These are phyloP conservation scores for Tulasnella calospora DNA, from an alignment of 768 basidiomycete genomes.

Conservation along the genomic window DNA sequence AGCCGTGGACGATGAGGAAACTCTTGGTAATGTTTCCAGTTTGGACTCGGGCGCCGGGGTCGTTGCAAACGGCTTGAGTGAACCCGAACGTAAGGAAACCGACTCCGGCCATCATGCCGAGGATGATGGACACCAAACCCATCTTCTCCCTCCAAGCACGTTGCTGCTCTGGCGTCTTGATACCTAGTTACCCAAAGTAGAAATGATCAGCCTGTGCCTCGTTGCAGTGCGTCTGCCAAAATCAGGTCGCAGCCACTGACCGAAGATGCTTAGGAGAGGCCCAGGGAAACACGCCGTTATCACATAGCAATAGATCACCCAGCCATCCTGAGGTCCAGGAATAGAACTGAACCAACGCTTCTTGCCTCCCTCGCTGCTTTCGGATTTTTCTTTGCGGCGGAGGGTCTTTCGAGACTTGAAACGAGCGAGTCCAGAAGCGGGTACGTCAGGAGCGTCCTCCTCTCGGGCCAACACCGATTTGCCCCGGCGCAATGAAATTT, in stretches of 20 bases:
- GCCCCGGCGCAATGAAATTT: slow-evolving; percentile 65
- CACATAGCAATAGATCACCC: slow-evolving; percentile 92
- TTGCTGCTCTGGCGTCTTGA: slow-evolving; percentile 85
- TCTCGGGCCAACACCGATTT: slow-evolving; percentile 86
- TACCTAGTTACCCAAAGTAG: slow-evolving; percentile 47
- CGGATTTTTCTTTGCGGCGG: slow-evolving; percentile 53
- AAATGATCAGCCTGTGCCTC: not conserved
- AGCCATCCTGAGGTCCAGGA: slow-evolving; percentile 86
- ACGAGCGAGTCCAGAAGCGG: slow-evolving; percentile 60
- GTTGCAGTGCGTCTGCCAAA: not conserved
- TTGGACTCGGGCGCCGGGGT: slow-evolving; percentile 75
- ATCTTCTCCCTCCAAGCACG: slow-evolving; percentile 99
- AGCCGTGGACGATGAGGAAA: slow-evolving; percentile 81
- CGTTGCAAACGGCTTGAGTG: slow-evolving; percentile 88
- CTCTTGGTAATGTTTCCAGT: slow-evolving; percentile 64
- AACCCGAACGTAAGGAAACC: slow-evolving; percentile 99
- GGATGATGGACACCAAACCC: slow-evolving; percentile 78
- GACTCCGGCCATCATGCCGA: slow-evolving; percentile 81
- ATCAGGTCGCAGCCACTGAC: slow-evolving; percentile 44
- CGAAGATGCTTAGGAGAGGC: slow-evolving; percentile 68
- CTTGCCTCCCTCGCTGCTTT: slow-evolving; percentile 35
- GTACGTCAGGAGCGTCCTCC: slow-evolving; percentile 80
- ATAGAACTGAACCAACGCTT: slow-evolving; percentile 62
- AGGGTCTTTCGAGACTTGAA: slow-evolving; percentile 83
- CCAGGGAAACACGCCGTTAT: slow-evolving; percentile 80